Conservation (phyloP, 768 basidiomycete genomes). For the Amanita subjunquillea region DNA sequence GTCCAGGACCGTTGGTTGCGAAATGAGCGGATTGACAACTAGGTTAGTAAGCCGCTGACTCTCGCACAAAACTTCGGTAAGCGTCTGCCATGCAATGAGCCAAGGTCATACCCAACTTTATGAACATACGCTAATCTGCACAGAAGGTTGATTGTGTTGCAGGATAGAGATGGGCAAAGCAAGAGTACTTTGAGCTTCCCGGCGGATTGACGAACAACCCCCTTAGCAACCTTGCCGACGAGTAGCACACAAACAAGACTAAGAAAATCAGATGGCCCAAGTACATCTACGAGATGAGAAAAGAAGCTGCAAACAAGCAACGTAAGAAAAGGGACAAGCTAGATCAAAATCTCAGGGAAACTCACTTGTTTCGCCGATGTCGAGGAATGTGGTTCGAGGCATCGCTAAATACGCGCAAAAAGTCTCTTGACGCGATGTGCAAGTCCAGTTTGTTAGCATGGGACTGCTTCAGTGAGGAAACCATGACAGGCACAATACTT, state of each 20-base stretch:
- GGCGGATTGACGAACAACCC: conserved; percentile 49
- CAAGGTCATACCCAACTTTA: not conserved
- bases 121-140: conserved; percentile 43
- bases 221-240: conserved; percentile 66
- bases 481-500: conserved; percentile 90
- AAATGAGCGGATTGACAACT: conserved; percentile 25
- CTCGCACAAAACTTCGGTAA: conserved; percentile 60
- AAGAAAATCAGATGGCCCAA: conserved; percentile 75
- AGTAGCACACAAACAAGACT: conserved; percentile 78
- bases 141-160: conserved; percentile 36
- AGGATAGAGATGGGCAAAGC: conserved; percentile 59
- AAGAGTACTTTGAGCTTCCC: conserved; percentile 53
- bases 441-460: conserved; percentile 47
- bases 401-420: conserved; percentile 88
- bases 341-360: conserved; percentile 4
- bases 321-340: too few relatives aligned
- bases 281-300: conserved; percentile 71
- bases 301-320: conserved; percentile 42
- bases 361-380: conserved; percentile 82
- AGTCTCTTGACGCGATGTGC: conserved; percentile 63
- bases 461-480: conserved; percentile 57
- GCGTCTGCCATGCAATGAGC: conserved; percentile 28
- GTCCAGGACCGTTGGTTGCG: conserved; percentile 42
- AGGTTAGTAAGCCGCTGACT: conserved; percentile 43
- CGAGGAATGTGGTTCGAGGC: conserved; percentile 87